Percentiles rank a stretch among this genome's conserved stretches.
These are phyloP conservation scores for Gentiana macrophylla DNA, from an alignment of 257 asterid genomes.

Conservation along the genomic window DNA sequence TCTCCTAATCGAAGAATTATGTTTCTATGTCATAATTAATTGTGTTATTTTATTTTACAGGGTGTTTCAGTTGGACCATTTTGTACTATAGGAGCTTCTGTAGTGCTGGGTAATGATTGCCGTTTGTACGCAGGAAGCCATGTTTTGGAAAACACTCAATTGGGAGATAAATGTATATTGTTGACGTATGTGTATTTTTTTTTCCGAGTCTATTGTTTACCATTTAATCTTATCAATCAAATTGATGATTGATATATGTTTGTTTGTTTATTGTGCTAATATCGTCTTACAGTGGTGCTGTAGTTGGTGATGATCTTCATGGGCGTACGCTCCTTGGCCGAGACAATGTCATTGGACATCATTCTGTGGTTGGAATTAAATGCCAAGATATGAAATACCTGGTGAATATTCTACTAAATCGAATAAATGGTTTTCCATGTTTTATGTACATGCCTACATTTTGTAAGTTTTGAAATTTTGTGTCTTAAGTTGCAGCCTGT, in stretches of 20 bases:
- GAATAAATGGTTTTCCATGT: too few relatives aligned
- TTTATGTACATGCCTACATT: too few relatives aligned
- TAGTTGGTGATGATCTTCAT: slow-evolving; percentile 90
- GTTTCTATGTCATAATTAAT: neutral
- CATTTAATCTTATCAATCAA: neutral
- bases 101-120: slow-evolving; percentile 61
- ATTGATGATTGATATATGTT: neutral
- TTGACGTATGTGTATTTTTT: slow-evolving; percentile 42
- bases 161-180: slow-evolving; percentile 75
- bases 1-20: too few relatives aligned
- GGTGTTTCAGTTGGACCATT: slow-evolving; percentile 87
- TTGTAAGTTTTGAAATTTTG: too few relatives aligned
- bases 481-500: too few relatives aligned
- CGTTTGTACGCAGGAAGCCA: slow-evolving; percentile 74
- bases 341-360: slow-evolving; percentile 78
- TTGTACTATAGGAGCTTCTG: slow-evolving; percentile 78
- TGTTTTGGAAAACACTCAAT: slow-evolving; percentile 58
- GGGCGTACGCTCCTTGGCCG: slow-evolving; percentile 71
- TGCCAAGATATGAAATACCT: slow-evolving; percentile 91
- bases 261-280: neutral
- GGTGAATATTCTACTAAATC: slow-evolving; percentile 25
- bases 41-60: slow-evolving; percentile 26
- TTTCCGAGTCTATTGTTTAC: neutral
- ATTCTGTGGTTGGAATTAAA: slow-evolving; percentile 76
- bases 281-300: slow-evolving; percentile 58